Conservation (phyloP, 2,329 filamentous ascomycete species). For the Arthrobotrys pseudoclavata region DNA sequence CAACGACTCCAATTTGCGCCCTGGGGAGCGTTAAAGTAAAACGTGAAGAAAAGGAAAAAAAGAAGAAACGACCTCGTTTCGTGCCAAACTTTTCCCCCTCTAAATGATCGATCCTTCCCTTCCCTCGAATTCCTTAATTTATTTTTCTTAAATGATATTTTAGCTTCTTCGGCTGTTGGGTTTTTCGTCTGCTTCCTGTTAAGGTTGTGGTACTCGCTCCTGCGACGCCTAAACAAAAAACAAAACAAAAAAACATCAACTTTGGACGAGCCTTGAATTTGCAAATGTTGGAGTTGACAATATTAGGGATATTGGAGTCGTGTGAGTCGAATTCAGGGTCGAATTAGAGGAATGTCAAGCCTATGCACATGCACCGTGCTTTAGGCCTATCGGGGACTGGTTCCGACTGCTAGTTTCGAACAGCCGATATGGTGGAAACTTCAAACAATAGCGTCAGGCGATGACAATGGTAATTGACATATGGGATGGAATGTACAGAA, state of each 20-base stretch:
- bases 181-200: conserved; percentile 34
- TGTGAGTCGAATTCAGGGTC: conserved; percentile 3
- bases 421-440: conserved; percentile 24
- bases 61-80: conserved; percentile 40
- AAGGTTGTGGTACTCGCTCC: conserved; percentile 41
- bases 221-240: conserved; percentile 25
- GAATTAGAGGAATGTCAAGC: conserved; percentile 24
- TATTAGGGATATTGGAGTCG: conserved; percentile 21
- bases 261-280: neutral
- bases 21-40: conserved; percentile 32
- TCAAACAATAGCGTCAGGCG: conserved; percentile 25
- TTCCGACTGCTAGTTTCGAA: conserved; percentile 37
- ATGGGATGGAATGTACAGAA: conserved; percentile 10
- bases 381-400: conserved; percentile 45
- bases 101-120: conserved; percentile 20
- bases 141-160: conserved; percentile 31
- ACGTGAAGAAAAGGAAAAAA: conserved; percentile 23
- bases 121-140: conserved; percentile 38
- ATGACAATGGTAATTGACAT: conserved; percentile 23
- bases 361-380: conserved; percentile 22
- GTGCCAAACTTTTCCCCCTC: conserved; percentile 9
- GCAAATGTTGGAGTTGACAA: conserved; percentile 14
- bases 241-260: conserved; percentile 22
- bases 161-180: conserved; percentile 36
- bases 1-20: conserved; percentile 19